phyloP scores from a whole-genome alignment of 768 basidiomycete genomes.

The Kwoniella dendrophila region DNA sequence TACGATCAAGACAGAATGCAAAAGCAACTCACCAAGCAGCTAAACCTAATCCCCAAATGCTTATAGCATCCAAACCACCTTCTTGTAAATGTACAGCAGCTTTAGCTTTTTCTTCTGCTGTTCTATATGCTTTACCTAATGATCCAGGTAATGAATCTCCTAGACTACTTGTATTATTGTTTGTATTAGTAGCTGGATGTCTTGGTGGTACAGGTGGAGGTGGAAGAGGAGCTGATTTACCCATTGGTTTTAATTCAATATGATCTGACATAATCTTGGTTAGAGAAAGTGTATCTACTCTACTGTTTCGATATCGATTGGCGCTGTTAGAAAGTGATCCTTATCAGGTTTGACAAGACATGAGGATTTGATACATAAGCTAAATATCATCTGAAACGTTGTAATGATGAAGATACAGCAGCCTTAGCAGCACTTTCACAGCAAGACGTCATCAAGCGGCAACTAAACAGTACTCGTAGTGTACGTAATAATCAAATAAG shows the following conservation, averaged over 20 bases:
- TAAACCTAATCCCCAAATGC: conserved; percentile 45
- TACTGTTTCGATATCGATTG: not conserved
- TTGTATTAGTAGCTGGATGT: conserved; percentile 21
- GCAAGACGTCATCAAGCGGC: conserved; percentile 16
- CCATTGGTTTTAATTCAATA: conserved; percentile 42
- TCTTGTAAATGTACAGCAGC: conserved; percentile 50
- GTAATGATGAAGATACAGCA: not conserved
- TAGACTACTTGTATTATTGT: not conserved
- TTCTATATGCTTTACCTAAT: conserved; percentile 35
- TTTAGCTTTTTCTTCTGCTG: conserved; percentile 48
- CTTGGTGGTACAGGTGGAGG: conserved; percentile 30
- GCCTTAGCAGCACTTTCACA: not conserved
- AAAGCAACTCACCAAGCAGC: conserved; percentile 45
- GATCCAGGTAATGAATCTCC: conserved; percentile 21
- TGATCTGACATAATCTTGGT: conserved; percentile 30
- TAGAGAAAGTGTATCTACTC: not conserved
- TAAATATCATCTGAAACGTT: not conserved
- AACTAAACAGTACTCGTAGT: not conserved
- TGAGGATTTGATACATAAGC: not conserved
- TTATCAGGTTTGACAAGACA: not conserved
- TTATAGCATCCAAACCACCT: conserved; percentile 49
- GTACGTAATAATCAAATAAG: not conserved
- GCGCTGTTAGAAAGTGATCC: not conserved
- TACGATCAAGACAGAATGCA: not conserved
- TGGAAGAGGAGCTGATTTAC: conserved; percentile 19